Conservation (phyloP, 345 rosid genomes). For the Orychophragmus violaceus region DNA sequence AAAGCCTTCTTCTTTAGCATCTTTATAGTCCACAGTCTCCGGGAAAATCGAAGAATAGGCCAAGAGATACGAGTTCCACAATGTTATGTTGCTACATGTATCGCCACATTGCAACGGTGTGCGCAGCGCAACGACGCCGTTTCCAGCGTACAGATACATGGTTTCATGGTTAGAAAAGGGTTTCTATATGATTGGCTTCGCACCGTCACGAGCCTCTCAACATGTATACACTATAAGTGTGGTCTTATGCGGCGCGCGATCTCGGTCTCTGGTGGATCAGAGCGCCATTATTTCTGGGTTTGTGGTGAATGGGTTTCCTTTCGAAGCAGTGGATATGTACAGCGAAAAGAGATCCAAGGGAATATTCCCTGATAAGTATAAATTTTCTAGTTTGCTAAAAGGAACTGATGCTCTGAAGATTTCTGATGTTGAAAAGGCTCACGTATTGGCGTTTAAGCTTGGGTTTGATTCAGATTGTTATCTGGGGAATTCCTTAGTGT, state of each 20-base stretch:
- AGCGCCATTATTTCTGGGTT: conserved; percentile 48
- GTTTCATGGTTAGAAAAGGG: conserved; percentile 44
- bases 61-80: conserved; percentile 16
- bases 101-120: conserved; percentile 49
- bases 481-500: conserved; percentile 48
- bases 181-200: conserved; percentile 36
- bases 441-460: conserved; percentile 46
- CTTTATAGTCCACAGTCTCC: conserved; percentile 11
- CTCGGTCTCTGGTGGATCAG: conserved; percentile 21
- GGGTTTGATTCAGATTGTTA: conserved; percentile 47
- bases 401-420: conserved; percentile 43
- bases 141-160: conserved; percentile 38
- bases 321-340: conserved; percentile 37
- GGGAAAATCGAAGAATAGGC: background rate
- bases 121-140: conserved; percentile 34
- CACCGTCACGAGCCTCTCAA: conserved; percentile 55
- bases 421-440: conserved; percentile 44
- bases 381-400: conserved; percentile 56
- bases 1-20: background rate
- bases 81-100: conserved; percentile 39
- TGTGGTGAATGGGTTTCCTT: conserved; percentile 36
- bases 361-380: conserved; percentile 49
- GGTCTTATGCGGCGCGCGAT: conserved; percentile 31
- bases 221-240: conserved; percentile 62
- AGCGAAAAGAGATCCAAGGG: conserved; percentile 40